Evolutionary conservation across 1,139 yeast genomes (phyloP).

Genomic region (Saccharomyces uvarum): DNA sequence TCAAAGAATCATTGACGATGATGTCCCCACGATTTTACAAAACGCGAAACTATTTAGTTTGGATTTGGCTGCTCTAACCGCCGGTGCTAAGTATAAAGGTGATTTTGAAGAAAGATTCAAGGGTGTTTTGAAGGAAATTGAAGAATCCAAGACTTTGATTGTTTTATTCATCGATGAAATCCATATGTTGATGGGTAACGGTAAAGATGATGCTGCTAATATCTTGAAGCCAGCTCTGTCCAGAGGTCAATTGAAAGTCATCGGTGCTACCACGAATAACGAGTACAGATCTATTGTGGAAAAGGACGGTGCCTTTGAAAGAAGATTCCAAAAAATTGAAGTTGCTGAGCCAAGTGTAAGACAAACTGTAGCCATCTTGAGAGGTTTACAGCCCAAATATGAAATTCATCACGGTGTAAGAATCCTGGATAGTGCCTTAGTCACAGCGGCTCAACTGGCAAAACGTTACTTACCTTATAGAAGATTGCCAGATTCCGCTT

Average conservation of each 20-base stretch:
- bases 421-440: conserved; percentile 89
- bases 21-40: conserved; percentile 82
- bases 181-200: conserved; percentile 99
- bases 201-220: conserved; percentile 89
- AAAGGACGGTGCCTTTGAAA: conserved; percentile 97
- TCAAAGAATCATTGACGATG: conserved; percentile 90
- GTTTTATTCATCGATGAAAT: conserved; percentile 91
- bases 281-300: conserved; percentile 90
- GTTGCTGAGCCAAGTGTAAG: conserved; percentile 89
- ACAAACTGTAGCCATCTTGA: conserved; percentile 89
- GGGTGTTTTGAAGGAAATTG: conserved; percentile 91
- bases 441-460: conserved; percentile 91
- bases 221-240: conserved; percentile 95
- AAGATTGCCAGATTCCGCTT: conserved; percentile 95
- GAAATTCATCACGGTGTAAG: conserved; percentile 98
- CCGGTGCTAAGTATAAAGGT: conserved; percentile 98
- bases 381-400: conserved; percentile 93
- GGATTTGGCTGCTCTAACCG: conserved; percentile 91
- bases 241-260: conserved; percentile 91
- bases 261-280: conserved; percentile 94
- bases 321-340: conserved; percentile 95
- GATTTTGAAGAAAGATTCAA: conserved; percentile 96
- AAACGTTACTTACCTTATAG: conserved; percentile 91
- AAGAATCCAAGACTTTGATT: conserved; percentile 77
- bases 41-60: conserved; percentile 75